Percentiles rank a stretch among this genome's conserved stretches.
phyloP scores from a whole-genome alignment of 371 early-diverging fungal genomes.

The Mortierella sp. region DNA sequence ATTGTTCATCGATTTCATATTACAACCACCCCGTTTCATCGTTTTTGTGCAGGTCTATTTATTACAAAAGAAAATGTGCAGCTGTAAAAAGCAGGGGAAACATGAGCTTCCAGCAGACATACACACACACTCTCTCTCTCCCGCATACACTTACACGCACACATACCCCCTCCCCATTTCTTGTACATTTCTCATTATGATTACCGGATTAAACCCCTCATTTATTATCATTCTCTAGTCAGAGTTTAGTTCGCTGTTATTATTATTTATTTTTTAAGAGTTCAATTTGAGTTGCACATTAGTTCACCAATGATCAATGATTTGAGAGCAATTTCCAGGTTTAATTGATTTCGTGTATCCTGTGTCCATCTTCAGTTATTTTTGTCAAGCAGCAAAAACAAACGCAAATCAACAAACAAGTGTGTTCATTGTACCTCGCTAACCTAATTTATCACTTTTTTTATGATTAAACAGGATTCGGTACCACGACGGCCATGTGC shows the following conservation, averaged over 20 bases:
- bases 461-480: conserved; percentile 19
- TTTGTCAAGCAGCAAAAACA: conserved; percentile 13
- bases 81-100: conserved; percentile 4
- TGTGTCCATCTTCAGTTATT: conserved; percentile 17
- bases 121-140: too few relatives aligned
- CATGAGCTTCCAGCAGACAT: neutral
- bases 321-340: conserved; percentile 37
- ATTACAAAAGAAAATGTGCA: neutral
- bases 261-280: conserved; percentile 12
- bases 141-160: too few relatives aligned
- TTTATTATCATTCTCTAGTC: neutral
- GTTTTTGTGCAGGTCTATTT: conserved; percentile 4
- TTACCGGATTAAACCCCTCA: neutral
- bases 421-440: neutral
- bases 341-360: conserved; percentile 22
- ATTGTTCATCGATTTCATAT: neutral
- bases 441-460: neutral
- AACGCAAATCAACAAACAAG: neutral
- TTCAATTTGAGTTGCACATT: conserved; percentile 6
- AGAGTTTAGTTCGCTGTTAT: conserved; percentile 3
- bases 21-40: conserved; percentile 5
- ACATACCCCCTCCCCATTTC: neutral
- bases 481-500: conserved; percentile 18
- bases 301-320: conserved; percentile 5
- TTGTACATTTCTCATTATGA: neutral